Evolutionary conservation across 2,329 filamentous ascomycete species (phyloP).

Genomic region (Cladosporium sp.): DNA sequence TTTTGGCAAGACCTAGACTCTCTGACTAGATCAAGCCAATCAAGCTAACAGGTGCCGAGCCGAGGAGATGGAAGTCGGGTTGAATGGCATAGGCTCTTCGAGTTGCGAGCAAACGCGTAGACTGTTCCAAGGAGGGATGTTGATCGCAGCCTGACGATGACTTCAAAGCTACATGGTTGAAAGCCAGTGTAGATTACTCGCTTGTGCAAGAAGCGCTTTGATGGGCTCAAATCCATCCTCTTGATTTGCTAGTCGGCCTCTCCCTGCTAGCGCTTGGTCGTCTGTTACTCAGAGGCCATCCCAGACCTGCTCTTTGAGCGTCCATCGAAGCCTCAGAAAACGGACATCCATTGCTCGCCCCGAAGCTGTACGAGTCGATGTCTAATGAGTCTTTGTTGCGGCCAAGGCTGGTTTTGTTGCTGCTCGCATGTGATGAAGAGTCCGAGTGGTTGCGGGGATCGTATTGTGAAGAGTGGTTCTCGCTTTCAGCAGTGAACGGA

Average conservation of each 20-base stretch:
- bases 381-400: slow-evolving; percentile 6
- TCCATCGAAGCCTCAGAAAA: slow-evolving; percentile 4
- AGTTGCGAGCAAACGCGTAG: too few species aligned
- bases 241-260: not conserved
- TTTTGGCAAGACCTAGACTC: too few species aligned
- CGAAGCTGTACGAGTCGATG: not conserved
- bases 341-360: not conserved
- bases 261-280: not conserved
- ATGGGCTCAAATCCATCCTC: slow-evolving; percentile 3
- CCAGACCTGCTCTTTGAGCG: slow-evolving; percentile 5
- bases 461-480: not conserved
- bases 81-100: too few species aligned
- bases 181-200: too few species aligned
- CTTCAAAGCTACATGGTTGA: too few species aligned
- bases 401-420: slow-evolving; percentile 8
- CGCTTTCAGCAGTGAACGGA: not conserved
- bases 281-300: slow-evolving; percentile 6
- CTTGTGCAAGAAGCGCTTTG: not conserved
- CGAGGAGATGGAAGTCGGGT: too few species aligned
- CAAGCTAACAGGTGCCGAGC: too few species aligned
- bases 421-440: slow-evolving; percentile 2
- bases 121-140: too few species aligned
- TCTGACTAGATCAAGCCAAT: too few species aligned
- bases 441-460: not conserved
- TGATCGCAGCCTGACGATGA: too few species aligned